These are phyloP conservation scores for Daldinia childiae DNA, from an alignment of 495 filamentous ascomycete species.

Conservation along the genomic window DNA sequence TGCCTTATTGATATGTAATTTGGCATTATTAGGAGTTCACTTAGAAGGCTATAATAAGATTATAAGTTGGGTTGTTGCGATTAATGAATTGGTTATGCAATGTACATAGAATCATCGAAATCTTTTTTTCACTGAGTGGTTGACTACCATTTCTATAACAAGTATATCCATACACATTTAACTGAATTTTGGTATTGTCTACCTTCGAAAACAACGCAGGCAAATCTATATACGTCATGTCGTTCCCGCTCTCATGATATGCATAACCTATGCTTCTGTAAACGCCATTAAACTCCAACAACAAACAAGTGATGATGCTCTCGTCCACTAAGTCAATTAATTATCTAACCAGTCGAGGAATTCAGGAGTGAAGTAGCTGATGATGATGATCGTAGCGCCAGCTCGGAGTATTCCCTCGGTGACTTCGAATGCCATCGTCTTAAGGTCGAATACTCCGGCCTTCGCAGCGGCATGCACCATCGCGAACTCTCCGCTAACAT, in stretches of 20 bases:
- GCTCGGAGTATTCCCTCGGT: constrained; percentile 92
- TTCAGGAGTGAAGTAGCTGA: constrained; percentile 94
- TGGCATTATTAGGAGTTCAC: neutral
- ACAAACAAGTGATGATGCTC: neutral
- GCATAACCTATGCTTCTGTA: constrained; percentile 6
- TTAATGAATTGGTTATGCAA: neutral
- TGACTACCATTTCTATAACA: neutral
- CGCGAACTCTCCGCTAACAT: constrained; percentile 95
- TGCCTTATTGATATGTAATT: neutral
- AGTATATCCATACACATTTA: neutral
- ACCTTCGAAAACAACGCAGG: constrained; percentile 6
- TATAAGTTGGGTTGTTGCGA: neutral
- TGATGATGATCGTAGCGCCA: constrained; percentile 87
- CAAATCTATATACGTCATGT: constrained; percentile 31
- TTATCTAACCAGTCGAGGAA: constrained; percentile 84
- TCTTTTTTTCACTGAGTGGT: neutral
- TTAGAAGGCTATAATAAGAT: neutral
- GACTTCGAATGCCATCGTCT: constrained; percentile 92
- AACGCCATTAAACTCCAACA: constrained; percentile 4
- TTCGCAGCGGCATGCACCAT: constrained; percentile 98
- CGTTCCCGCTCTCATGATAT: constrained; percentile 23
- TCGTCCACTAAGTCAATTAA: constrained; percentile 25
- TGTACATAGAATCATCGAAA: neutral
- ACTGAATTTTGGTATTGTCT: constrained; percentile 1
- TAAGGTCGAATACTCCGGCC: constrained; percentile 97